phyloP scores from a whole-genome alignment of 23 red algal species.

The Pyropia yezoensis region DNA sequence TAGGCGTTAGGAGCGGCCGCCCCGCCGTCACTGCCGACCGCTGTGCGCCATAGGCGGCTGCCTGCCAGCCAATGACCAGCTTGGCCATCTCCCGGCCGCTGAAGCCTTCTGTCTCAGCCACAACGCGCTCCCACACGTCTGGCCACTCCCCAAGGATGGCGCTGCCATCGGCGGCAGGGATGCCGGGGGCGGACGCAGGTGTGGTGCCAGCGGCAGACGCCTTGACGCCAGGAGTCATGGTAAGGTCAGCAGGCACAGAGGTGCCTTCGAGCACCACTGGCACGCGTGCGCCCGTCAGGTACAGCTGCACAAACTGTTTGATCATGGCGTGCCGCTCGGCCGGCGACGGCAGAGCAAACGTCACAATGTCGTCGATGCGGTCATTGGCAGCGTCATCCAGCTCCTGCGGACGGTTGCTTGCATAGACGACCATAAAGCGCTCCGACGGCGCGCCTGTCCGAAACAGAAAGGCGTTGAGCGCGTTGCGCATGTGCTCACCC shows the following conservation, averaged over 20 bases:
- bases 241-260: conserved; percentile 1
- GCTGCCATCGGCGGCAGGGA: not conserved
- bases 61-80: conserved; percentile 68
- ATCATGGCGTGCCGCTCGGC: conserved; percentile 53
- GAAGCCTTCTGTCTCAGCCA: conserved; percentile 25
- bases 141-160: conserved; percentile 4
- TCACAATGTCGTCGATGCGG: conserved; percentile 71
- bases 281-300: conserved; percentile 14
- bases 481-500: conserved; percentile 64
- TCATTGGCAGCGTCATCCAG: conserved; percentile 67
- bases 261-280: conserved; percentile 9
- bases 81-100: conserved; percentile 77
- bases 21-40: conserved; percentile 17
- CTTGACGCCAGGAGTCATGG: not conserved
- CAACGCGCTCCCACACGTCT: conserved; percentile 22
- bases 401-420: conserved; percentile 65
- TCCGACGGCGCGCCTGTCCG: conserved; percentile 50
- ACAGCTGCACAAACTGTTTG: conserved; percentile 39
- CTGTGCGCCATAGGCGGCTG: conserved; percentile 39
- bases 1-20: conserved; percentile 14
- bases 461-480: conserved; percentile 74
- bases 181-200: not conserved
- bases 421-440: conserved; percentile 74
- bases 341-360: conserved; percentile 40
- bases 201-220: no score